Evolutionary conservation across 148 eudicot genomes (phyloP).

Genomic region (Dianthus caryophyllus): DNA sequence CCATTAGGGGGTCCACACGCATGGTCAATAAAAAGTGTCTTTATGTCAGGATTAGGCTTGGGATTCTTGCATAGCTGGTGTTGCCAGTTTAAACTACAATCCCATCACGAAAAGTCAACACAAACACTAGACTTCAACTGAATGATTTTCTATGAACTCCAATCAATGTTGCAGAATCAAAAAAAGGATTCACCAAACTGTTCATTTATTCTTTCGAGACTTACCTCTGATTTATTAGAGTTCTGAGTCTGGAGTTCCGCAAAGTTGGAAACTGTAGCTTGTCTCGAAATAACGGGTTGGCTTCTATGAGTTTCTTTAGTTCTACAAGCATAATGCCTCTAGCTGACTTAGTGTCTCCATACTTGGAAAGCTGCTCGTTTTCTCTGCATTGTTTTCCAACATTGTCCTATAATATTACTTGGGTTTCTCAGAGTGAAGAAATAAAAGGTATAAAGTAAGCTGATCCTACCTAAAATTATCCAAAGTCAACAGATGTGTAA

Average conservation of each 20-base stretch:
- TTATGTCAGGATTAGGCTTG: constrained; percentile 82
- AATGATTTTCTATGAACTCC: not conserved
- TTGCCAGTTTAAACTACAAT: constrained; percentile 90
- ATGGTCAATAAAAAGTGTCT: constrained; percentile 90
- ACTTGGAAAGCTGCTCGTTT: constrained; percentile 80
- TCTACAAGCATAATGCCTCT: constrained; percentile 77
- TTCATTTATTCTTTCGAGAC: not conserved
- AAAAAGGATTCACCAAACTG: no score
- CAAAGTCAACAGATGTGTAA: constrained; percentile 62
- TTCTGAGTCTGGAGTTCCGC: constrained; percentile 71
- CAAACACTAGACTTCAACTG: not conserved
- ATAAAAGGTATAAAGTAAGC: not conserved
- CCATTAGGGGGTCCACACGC: constrained; percentile 90
- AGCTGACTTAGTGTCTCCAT: constrained; percentile 91
- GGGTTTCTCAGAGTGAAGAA: not conserved
- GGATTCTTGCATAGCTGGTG: constrained; percentile 95
- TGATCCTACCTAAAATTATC: constrained; percentile 67
- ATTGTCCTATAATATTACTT: not conserved
- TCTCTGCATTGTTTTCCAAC: constrained; percentile 44
- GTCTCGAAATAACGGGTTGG: constrained; percentile 86
- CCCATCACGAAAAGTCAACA: constrained; percentile 15
- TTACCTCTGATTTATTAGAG: constrained; percentile 84
- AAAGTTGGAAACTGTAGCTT: constrained; percentile 71
- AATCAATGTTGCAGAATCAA: no score
- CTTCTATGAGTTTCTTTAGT: constrained; percentile 82